Conservation (phyloP, 2,329 filamentous ascomycete genomes). For the Verticillium alfalfae region DNA sequence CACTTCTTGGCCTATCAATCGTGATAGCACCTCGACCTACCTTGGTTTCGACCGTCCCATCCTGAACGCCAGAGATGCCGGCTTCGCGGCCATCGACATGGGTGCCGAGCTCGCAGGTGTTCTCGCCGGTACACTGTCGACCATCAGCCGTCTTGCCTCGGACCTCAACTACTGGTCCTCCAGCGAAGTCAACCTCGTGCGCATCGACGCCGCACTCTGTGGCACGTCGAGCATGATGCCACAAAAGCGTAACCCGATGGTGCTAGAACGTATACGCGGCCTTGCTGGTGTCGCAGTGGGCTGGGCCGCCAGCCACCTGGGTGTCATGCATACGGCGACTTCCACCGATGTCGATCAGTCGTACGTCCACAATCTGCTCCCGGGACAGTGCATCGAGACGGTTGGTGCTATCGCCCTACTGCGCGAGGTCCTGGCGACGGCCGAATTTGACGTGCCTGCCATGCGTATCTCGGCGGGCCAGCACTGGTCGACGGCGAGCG, state of each 20-base stretch:
- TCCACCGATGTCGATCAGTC: constrained; percentile 6
- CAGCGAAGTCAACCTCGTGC: constrained; percentile 5
- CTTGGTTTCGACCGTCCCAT: background rate
- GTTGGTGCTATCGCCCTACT: constrained; percentile 4
- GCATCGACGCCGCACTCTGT: constrained; percentile 6
- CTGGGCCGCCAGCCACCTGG: constrained; percentile 2
- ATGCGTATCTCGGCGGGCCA: background rate
- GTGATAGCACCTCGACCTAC: background rate
- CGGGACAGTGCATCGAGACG: constrained; percentile 1
- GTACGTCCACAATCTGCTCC: background rate
- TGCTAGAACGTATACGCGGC: constrained; percentile 7
- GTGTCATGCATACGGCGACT: background rate
- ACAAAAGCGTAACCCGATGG: constrained; percentile 9
- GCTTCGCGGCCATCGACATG: background rate
- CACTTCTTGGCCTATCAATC: background rate
- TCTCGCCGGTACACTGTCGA: background rate
- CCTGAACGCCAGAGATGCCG: background rate
- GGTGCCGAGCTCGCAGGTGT: background rate
- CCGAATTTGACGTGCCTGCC: background rate
- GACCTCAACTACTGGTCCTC: constrained; percentile 7
- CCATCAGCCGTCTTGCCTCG: constrained; percentile 1
- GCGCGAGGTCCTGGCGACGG: constrained; percentile 4
- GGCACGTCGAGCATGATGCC: constrained; percentile 10
- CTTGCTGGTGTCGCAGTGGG: constrained; percentile 4
- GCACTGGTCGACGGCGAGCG: constrained; percentile 9